Evolutionary conservation across 2,329 filamentous ascomycete genomes (phyloP), one percentile per base, ranked within the genome.

Genomic region (Verticillium longisporum): DNA sequence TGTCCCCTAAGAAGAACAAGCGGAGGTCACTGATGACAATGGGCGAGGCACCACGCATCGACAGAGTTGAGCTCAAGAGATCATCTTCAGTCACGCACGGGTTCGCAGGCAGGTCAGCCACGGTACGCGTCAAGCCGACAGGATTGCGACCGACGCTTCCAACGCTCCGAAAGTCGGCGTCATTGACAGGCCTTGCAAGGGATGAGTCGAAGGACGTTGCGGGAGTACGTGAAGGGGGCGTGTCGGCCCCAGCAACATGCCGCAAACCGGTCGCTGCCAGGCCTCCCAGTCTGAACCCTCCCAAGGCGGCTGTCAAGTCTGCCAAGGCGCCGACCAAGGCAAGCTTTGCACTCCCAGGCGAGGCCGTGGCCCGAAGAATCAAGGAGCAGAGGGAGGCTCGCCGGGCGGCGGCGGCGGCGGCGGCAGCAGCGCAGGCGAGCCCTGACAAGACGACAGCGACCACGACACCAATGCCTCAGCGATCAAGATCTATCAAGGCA

Each of bases 281-380:
- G 37, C 76, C 77, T 21, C 66, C 77, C 31, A 77, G 75, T 62
- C 75, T 81, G 21, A 72, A 78, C 6, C 75, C 76, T 6, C 77
- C 78, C 3, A 85, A 80, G 65, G 72, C 77, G 21, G 69, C 75
- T 6, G 70, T 73, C 26, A 87, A 80, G 68, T 84, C 84, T 9
- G 76, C 74, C 41, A 88, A 84, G 68, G 74, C 78, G 15, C 76
- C 76, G 3, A 88, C 84, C 1, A 71, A 80, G 9, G 72, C 86
- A 1, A 80, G 77, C 0, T 88, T 87, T 68, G 84, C 88, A 70
- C 78, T 89, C 13, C 84, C 85, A 0, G 85, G 86, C 10, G 86
- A 88, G 55, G 83, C 83, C 41, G 78, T 87, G 10, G 81, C 85
- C 50, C 79, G 81, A 14, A 78, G 80, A 14, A 70, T 87, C 61